Conservation (phyloP, 1,139 yeast genomes). For the Magnusiomyces fungicola region DNA sequence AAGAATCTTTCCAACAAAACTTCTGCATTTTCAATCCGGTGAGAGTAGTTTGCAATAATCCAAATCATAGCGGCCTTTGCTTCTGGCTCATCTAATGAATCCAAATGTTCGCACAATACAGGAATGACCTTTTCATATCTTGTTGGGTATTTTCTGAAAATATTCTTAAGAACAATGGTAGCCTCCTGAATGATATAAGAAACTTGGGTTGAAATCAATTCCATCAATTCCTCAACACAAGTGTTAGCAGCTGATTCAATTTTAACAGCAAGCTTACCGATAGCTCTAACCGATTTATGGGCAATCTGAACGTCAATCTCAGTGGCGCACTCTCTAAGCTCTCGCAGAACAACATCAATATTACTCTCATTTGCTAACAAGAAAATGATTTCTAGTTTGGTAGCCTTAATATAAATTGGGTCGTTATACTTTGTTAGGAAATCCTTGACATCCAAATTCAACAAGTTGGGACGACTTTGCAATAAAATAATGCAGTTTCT, state of each 20-base stretch:
- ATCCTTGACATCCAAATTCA: constrained; percentile 61
- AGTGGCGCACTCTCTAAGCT: constrained; percentile 77
- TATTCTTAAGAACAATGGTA: constrained; percentile 65
- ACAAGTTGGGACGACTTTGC: constrained; percentile 55
- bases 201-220: constrained; percentile 56
- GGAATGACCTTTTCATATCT: constrained; percentile 38
- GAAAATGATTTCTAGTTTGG: constrained; percentile 81
- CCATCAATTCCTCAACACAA: constrained; percentile 58
- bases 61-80: constrained; percentile 74
- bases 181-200: constrained; percentile 78
- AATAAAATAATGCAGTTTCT: constrained; percentile 73
- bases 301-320: constrained; percentile 84
- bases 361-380: constrained; percentile 63
- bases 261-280: constrained; percentile 83
- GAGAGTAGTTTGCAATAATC: constrained; percentile 73
- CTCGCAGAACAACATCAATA: constrained; percentile 56
- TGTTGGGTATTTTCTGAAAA: constrained; percentile 68
- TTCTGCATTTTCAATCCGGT: constrained; percentile 43
- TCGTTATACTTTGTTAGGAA: constrained; percentile 81
- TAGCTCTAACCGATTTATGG: constrained; percentile 78
- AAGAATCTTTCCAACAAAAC: constrained; percentile 43
- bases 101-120: constrained; percentile 40
- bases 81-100: constrained; percentile 61
- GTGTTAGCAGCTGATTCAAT: constrained; percentile 49
- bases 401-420: constrained; percentile 81